Evolutionary conservation across 768 basidiomycete species (phyloP), one percentile per base, ranked within the genome.

Genomic region (Phaeotremella skinneri): DNA sequence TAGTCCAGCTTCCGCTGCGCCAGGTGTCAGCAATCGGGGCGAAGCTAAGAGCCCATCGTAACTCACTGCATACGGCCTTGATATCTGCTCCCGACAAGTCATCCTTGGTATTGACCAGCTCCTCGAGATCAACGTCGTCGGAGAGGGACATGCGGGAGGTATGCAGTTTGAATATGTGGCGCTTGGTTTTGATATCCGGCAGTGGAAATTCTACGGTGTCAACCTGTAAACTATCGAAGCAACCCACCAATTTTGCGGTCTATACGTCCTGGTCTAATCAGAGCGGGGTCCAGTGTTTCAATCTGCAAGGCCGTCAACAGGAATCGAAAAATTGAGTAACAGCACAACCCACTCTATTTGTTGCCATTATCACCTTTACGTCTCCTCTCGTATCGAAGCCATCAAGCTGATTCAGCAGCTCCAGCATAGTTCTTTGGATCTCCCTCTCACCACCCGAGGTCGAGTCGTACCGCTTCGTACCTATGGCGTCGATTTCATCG

Each of bases 331-430:
- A 45, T 39, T 9, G 13, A 11, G 21, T 11, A 7, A 21, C 20
- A 45, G 43, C 13, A 2, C 27, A 4, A 60, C 74, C 51, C 25
- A 75, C 75, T 56, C 71, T 87, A 80, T 99, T 99, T 4, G 96
- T 99, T 13, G 96, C 96, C 96, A 98, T 98, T 77, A 99, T 97
- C 66, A 99, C 94, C 79, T 98, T 99, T 58, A 99, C 93, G 74
- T 98, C 96, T n/a, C 94, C 94, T 56, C 93, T 86, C 4, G 92
- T 92, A 75, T 99, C 96, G 78, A 99, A 98, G n/a, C 96, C 96
- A 69, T 99, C 96, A 39, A 99, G 83, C 78, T 99, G 96, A 76
- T 99, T 99, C 52, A 99, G 84, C 49, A 99, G 83, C 76, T 99
- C 96, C 79, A 98, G 82, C 96, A 99, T 97, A 16, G 96, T 99